Percentiles rank a stretch among this genome's conserved stretches.
Evolutionary conservation across 352 stramenopile genomes (phyloP).

Genomic region (Globisporangium irregulare): DNA sequence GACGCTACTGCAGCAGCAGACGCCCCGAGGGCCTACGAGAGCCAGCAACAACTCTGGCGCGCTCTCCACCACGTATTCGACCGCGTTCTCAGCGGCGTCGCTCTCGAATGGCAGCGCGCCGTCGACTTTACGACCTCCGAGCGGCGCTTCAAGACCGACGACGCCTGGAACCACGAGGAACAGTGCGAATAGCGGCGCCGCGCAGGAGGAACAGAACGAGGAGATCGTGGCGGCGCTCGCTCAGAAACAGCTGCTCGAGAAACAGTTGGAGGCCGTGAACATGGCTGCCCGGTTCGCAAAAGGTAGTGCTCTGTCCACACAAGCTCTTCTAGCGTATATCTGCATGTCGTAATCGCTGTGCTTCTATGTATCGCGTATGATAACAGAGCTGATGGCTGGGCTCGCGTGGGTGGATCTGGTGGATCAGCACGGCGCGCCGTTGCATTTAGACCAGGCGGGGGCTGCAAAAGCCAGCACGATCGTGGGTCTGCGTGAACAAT

Average conservation of each 20-base stretch:
- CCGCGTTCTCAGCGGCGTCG: conserved; percentile 10
- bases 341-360: neutral
- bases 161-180: conserved; percentile 14
- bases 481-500: conserved; percentile 41
- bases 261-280: conserved; percentile 50
- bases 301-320: conserved; percentile 26
- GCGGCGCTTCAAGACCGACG: conserved; percentile 15
- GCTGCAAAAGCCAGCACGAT: conserved; percentile 36
- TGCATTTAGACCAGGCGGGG: conserved; percentile 49
- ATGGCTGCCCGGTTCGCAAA: conserved; percentile 44
- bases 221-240: conserved; percentile 21
- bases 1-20: conserved; percentile 22
- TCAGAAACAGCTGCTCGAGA: conserved; percentile 44
- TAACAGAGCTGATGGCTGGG: conserved; percentile 41
- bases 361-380: neutral
- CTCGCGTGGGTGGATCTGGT: conserved; percentile 47
- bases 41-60: neutral
- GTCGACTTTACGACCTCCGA: conserved; percentile 18
- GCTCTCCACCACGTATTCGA: conserved; percentile 14
- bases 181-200: neutral
- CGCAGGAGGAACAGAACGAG: conserved; percentile 22
- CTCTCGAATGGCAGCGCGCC: neutral
- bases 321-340: neutral
- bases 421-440: conserved; percentile 35
- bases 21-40: conserved; percentile 16